Evolutionary conservation across 352 stramenopile genomes (phyloP).

Genomic region (Globisporangium paddicum): DNA sequence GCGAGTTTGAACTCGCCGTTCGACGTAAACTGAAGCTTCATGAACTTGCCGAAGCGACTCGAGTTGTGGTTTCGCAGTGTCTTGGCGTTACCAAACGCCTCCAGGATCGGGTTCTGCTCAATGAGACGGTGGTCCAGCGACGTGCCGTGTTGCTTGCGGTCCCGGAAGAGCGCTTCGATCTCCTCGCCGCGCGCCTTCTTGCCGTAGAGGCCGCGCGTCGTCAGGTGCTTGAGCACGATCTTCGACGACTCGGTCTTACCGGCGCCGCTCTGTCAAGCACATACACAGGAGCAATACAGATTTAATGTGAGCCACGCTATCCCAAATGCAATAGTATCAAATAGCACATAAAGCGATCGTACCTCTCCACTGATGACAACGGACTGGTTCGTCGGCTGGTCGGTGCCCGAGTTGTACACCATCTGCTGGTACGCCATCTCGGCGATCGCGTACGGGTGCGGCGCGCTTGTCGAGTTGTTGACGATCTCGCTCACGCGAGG

Average conservation of each 20-base stretch:
- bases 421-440: slow-evolving; percentile 92
- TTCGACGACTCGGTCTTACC: slow-evolving; percentile 90
- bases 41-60: slow-evolving; percentile 94
- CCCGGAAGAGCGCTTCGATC: slow-evolving; percentile 52
- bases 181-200: slow-evolving; percentile 75
- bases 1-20: slow-evolving; percentile 82
- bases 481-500: slow-evolving; percentile 78
- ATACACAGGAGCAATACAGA: neutral
- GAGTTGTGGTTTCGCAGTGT: slow-evolving; percentile 95
- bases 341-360: neutral
- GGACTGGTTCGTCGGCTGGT: slow-evolving; percentile 84
- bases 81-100: slow-evolving; percentile 95
- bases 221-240: slow-evolving; percentile 88
- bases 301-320: neutral
- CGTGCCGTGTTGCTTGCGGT: slow-evolving; percentile 46
- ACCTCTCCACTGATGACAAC: slow-evolving; percentile 82
- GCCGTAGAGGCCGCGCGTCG: slow-evolving; percentile 79
- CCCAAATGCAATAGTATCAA: neutral
- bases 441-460: slow-evolving; percentile 85
- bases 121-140: slow-evolving; percentile 83
- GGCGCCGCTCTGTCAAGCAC: slow-evolving; percentile 48
- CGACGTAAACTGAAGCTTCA: slow-evolving; percentile 93
- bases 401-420: slow-evolving; percentile 83
- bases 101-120: slow-evolving; percentile 92
- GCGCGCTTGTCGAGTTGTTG: slow-evolving; percentile 59